Base-by-base conservation (phyloP, 2,329 filamentous ascomycete species). In the Sporothrix curviconia region DNA sequence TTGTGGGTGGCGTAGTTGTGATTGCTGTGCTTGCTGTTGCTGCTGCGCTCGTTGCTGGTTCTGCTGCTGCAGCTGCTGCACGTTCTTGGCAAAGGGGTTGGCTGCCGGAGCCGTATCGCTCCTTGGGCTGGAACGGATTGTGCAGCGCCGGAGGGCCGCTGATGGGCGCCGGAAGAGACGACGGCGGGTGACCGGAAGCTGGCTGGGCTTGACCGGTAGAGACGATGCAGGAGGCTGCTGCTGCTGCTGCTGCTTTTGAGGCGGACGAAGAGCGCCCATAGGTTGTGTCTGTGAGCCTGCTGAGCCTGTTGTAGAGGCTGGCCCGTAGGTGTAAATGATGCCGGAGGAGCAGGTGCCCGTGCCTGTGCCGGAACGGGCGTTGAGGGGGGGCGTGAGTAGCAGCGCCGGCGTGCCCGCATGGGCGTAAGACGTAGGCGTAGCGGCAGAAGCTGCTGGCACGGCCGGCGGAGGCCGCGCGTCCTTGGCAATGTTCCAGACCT, bases 401-500 rank as follows among this genome's bases (percentile, higher is more conserved):
- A 30, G 22, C 14, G 30, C 15, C 7, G 52, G 28, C 7, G 40
- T 14, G 1, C 11, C 30, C 28, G 11, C 6, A 36, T 4, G 4
- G 56, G 9, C 9, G 36, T 12, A n/a, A n/a, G n/a, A n/a, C 3
- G 50, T 50, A 15, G 56, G 15, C 6, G 49, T 7, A 17, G 55
- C 28, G 9, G 55, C 30, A 3, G 40, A 3, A 19, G 58, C 22
- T 11, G 52, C 57, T 7, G 67, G 59, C 2, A 63, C 58, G 4
- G 61, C 62, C 19, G 69, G 67, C 12, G 67, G 64, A 8, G 80
- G 76, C 68, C 83, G 87, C 11, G 83, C 80, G 55, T 73, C 76
- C 71, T 92, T 92, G 0, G 87, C 91, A 55, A 89, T 75, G 62
- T 87, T 84, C 89, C 90, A 96, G 0, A 96, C 92, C 70, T 96